A percentile compares a stretch with the other conserved stretches of the same genome.
These are phyloP conservation scores for Grosmannia penicillata DNA, from an alignment of 2,329 filamentous ascomycete genomes.

Conservation along the genomic window DNA sequence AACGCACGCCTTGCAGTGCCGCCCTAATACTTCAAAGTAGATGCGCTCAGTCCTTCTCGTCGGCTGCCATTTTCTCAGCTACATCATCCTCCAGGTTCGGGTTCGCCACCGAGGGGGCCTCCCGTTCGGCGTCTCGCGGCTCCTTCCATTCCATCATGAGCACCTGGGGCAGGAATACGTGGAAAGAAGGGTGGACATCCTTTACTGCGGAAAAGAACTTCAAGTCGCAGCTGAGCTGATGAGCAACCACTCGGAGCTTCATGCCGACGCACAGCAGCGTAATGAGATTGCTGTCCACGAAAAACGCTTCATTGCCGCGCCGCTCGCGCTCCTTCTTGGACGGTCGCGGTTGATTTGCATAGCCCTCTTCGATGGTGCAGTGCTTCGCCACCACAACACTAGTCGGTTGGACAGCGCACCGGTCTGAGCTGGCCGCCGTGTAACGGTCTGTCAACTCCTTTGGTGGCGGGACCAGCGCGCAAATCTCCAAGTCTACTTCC, in stretches of 20 bases:
- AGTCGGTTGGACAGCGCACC: constrained; percentile 21
- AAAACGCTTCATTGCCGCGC: constrained; percentile 30
- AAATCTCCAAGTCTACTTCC: constrained; percentile 46
- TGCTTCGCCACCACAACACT: constrained; percentile 30
- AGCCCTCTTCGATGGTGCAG: constrained; percentile 31
- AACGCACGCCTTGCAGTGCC: too few relatives aligned
- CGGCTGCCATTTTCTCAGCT: constrained; percentile 8
- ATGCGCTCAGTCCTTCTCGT: constrained; percentile 5
- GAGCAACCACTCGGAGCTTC: constrained; percentile 42
- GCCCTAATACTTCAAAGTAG: neutral
- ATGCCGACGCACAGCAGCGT: constrained; percentile 45
- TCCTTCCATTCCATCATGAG: constrained; percentile 53
- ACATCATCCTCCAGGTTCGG: constrained; percentile 16
- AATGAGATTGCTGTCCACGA: constrained; percentile 47
- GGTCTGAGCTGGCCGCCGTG: constrained; percentile 18
- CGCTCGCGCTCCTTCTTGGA: constrained; percentile 15
- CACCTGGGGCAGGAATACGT: constrained; percentile 51
- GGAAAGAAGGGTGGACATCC: constrained; percentile 44
- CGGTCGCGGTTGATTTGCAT: constrained; percentile 23
- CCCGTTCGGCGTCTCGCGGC: constrained; percentile 29
- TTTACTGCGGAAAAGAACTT: constrained; percentile 47
- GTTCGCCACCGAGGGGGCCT: constrained; percentile 28
- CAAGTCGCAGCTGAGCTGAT: constrained; percentile 42
- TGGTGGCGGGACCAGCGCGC: constrained; percentile 30
- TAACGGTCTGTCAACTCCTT: constrained; percentile 27